Evolutionary conservation across 2,329 filamentous ascomycete species (phyloP).

Genomic region (Xylariaceae sp.): DNA sequence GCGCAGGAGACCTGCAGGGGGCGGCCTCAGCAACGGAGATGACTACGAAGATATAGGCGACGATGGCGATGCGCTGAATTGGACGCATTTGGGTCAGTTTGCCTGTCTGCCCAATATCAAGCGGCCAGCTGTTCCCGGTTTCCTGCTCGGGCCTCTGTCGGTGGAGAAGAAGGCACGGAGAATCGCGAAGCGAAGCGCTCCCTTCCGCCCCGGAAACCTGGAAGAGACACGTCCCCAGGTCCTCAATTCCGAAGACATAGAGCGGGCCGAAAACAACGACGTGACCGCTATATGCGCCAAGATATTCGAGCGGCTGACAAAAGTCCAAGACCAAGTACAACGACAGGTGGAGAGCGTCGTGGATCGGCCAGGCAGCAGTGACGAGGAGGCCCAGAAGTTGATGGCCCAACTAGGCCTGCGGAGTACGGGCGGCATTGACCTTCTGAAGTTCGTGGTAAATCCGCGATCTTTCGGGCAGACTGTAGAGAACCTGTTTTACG

Average conservation of each 20-base stretch:
- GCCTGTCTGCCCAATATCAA: constrained; percentile 67
- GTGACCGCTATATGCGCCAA: constrained; percentile 70
- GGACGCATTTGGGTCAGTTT: constrained; percentile 72
- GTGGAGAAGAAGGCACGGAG: constrained; percentile 77
- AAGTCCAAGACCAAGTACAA: constrained; percentile 40
- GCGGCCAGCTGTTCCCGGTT: constrained; percentile 71
- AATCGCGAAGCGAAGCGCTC: constrained; percentile 60
- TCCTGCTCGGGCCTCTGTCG: constrained; percentile 81
- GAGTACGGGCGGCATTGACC: constrained; percentile 61
- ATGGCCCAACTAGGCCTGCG: constrained; percentile 61
- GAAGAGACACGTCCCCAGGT: constrained; percentile 72
- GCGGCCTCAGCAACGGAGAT: constrained; percentile 36
- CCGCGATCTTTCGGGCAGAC: constrained; percentile 88
- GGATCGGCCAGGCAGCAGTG: constrained; percentile 36
- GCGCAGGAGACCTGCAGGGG: constrained; percentile 28
- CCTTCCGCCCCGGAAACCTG: constrained; percentile 60
- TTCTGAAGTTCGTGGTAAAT: constrained; percentile 86
- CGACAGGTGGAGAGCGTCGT: constrained; percentile 35
- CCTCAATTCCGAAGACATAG: constrained; percentile 64
- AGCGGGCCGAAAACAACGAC: constrained; percentile 69
- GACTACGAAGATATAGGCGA: constrained; percentile 61
- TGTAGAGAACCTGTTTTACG: constrained; percentile 93
- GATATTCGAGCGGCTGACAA: constrained; percentile 57
- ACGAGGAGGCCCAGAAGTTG: constrained; percentile 39
- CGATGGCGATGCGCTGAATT: constrained; percentile 73